phyloP scores from a whole-genome alignment of 1,284 basidiomycete genomes.

The Leccinum subspadiceum region DNA sequence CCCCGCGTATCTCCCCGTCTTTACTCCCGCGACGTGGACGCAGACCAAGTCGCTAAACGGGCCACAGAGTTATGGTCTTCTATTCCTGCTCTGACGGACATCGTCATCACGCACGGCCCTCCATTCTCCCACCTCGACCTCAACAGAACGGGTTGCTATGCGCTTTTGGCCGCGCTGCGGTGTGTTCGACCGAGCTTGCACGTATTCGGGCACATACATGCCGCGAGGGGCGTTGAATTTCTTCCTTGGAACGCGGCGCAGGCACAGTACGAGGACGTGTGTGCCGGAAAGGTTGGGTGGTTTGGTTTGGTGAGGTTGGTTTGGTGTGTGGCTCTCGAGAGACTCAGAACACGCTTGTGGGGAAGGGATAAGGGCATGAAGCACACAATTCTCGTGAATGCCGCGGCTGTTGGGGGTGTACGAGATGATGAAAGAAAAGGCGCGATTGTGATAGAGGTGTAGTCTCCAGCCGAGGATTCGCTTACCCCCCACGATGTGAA shows the following conservation, averaged over 20 bases:
- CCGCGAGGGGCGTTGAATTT: conserved; percentile 33
- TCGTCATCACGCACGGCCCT: conserved; percentile 45
- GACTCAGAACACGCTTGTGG: background rate
- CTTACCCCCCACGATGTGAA: background rate
- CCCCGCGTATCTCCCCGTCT: conserved; percentile 5
- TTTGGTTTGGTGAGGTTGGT: conserved; percentile 13
- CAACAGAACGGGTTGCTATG: conserved; percentile 30
- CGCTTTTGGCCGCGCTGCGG: conserved; percentile 35
- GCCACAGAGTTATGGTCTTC: conserved; percentile 23
- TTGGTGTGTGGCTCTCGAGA: conserved; percentile 12
- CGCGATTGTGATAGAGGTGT: conserved; percentile 11
- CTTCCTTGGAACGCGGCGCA: conserved; percentile 34
- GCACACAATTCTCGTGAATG: conserved; percentile 32
- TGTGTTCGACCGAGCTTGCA: conserved; percentile 36
- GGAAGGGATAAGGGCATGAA: background rate
- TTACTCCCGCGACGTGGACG: background rate
- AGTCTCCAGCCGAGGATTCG: background rate
- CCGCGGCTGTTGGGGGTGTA: conserved; percentile 25
- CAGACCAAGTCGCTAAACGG: background rate
- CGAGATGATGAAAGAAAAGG: conserved; percentile 23
- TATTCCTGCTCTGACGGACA: conserved; percentile 34
- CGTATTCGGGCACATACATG: conserved; percentile 45
- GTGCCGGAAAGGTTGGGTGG: conserved; percentile 24
- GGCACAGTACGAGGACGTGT: conserved; percentile 34
- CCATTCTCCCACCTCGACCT: conserved; percentile 36